Conservation (phyloP, 306 rosid genomes). For the Psophocarpus tetragonolobus region DNA sequence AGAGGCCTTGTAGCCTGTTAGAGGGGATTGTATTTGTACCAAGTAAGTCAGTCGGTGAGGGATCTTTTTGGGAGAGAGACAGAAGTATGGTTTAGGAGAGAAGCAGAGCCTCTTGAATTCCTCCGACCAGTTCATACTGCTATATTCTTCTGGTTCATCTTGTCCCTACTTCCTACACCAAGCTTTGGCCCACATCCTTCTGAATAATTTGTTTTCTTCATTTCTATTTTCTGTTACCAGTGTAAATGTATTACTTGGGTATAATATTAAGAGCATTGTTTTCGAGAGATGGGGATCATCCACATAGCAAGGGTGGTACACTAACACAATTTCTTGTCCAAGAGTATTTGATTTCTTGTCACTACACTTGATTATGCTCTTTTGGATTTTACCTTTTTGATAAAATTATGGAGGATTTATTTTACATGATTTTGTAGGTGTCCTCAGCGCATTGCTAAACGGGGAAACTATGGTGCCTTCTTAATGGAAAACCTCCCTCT, state of each 20-base stretch:
- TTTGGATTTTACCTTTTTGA: neutral
- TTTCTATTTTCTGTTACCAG: neutral
- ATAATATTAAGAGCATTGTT: neutral
- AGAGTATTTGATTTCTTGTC: neutral
- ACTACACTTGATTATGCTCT: neutral
- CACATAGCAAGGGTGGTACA: neutral
- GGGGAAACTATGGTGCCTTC: conserved; percentile 93
- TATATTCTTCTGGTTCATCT: neutral
- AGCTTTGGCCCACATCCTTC: neutral
- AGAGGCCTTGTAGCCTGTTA: no score
- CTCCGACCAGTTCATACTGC: neutral
- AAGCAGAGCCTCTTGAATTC: neutral
- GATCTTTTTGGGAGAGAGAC: neutral
- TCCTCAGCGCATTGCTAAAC: conserved; percentile 91
- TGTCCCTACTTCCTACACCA: neutral
- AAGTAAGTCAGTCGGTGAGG: neutral
- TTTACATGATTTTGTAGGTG: conserved; percentile 57
- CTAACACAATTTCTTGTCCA: neutral
- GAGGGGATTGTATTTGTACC: neutral
- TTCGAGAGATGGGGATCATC: neutral
- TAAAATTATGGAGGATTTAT: conserved; percentile 8
- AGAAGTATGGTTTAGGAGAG: neutral
- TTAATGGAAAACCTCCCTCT: conserved; percentile 96
- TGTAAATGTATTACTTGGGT: neutral
- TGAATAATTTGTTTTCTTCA: neutral